These are phyloP conservation scores for Lactarius vividus DNA, from an alignment of 768 basidiomycete species.

Conservation along the genomic window DNA sequence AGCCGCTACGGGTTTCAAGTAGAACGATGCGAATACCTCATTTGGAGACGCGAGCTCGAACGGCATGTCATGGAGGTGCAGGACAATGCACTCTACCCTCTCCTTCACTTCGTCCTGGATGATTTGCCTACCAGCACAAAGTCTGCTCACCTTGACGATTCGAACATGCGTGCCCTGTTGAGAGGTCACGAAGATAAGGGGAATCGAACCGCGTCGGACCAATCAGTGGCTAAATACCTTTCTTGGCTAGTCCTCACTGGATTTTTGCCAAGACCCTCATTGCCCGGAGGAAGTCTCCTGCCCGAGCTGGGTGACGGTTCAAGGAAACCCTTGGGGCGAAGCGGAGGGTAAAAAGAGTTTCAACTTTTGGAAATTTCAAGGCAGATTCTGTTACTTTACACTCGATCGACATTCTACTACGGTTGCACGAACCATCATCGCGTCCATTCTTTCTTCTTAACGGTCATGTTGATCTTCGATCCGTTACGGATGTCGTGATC, in stretches of 20 bases:
- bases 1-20: constrained; percentile 77
- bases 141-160: constrained; percentile 84
- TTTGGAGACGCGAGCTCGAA: constrained; percentile 90
- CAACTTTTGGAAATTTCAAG: neutral
- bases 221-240: constrained; percentile 81
- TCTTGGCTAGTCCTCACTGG: constrained; percentile 87
- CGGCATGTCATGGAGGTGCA: constrained; percentile 92
- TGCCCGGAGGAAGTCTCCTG: constrained; percentile 40
- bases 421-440: neutral
- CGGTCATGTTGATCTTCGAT: neutral
- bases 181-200: constrained; percentile 37
- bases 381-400: neutral
- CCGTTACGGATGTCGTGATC: neutral
- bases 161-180: constrained; percentile 72
- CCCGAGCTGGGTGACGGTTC: constrained; percentile 45
- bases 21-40: constrained; percentile 79
- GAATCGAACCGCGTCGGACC: constrained; percentile 64
- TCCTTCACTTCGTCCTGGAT: constrained; percentile 95
- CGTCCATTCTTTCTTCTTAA: neutral
- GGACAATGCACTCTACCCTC: constrained; percentile 95
- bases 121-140: constrained; percentile 97
- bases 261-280: constrained; percentile 65
- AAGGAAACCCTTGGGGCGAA: constrained; percentile 68
- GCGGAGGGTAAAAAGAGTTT: constrained; percentile 39
- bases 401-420: neutral